A percentile compares a stretch with the other conserved stretches of the same genome.
phyloP scores from a whole-genome alignment of 345 rosid species.

The Geranium brycei region DNA sequence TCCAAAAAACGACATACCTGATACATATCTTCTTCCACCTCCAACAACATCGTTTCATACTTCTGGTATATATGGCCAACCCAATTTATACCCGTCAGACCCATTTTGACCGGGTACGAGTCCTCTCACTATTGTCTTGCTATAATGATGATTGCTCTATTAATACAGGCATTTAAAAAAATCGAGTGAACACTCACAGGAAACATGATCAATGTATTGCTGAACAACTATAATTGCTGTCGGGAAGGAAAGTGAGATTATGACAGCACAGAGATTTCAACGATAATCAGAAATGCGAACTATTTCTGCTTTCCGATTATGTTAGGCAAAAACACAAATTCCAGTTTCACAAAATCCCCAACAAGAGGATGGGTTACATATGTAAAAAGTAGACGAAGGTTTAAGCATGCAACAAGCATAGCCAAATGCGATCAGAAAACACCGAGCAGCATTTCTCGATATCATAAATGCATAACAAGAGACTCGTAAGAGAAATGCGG shows the following conservation, averaged over 20 bases:
- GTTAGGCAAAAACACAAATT: not conserved
- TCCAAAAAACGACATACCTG: conserved; percentile 31
- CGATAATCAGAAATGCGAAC: not conserved
- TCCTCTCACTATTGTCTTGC: conserved; percentile 1
- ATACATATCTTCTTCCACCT: conserved; percentile 75
- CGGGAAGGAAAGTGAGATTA: not conserved
- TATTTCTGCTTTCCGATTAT: not conserved
- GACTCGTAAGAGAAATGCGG: not conserved
- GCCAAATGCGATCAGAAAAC: not conserved
- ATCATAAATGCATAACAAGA: not conserved
- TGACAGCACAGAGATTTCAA: not conserved
- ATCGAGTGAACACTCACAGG: conserved; percentile 1
- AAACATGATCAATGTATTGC: not conserved
- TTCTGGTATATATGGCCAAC: conserved; percentile 63
- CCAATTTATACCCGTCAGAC: conserved; percentile 56
- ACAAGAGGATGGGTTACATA: not conserved
- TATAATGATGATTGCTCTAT: not conserved
- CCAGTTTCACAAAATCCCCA: not conserved
- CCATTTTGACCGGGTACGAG: conserved; percentile 28
- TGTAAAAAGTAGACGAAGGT: no score
- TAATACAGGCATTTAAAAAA: not conserved
- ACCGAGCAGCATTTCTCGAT: not conserved
- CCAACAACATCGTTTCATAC: conserved; percentile 84
- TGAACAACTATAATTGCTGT: not conserved
- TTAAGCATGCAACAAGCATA: not conserved